Evolutionary conservation across 2,329 filamentous ascomycete species (phyloP), one percentile per base, ranked within the genome.

Genomic region (Elsinoe necatrix): DNA sequence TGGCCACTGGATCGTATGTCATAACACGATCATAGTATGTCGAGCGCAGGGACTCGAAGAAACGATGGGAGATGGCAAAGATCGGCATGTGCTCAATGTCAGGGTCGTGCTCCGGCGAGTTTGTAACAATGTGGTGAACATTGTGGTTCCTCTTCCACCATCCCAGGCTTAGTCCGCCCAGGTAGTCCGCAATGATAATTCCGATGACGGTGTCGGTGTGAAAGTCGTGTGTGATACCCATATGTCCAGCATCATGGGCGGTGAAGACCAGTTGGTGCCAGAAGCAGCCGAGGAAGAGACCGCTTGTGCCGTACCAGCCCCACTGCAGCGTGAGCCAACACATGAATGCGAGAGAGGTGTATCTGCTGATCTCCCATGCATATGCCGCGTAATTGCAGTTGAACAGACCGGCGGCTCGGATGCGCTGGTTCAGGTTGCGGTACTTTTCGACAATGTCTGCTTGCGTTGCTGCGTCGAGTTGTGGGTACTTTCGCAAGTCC

Each of bases 221-320:
- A 69, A 92, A 97, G 68, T 85, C 79, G 71, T 97, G 92, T 1
- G 93, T 98, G 64, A 98, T 95, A 62, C 89, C 93, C 86, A 96
- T 95, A 71, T 98, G 93, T 5, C 89, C 91, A 52, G 92, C 89
- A 75, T 98, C 93, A 71, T 98, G 93, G 59, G 89, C 93, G 1
- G 86, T 85, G 68, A 98, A 98, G 54, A 92, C 87, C 25, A 97
- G 79, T 69, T 97, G 93, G 67, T 97, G 93, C 92, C 93, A 97
- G 66, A 95, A 80, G 60, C 81, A 77, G 18, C 92, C 93, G 2
- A 97, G 77, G 63, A 85, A 89, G 50, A 87, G 69, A 1, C 82
- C 90, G 57, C 87, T 88, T 1, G 80, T 73, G n/a, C 69, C 66
- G 61, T 75, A 78, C 70, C 72, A 75, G 29, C 70, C 71, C 6